phyloP scores from a whole-genome alignment of 148 eudicot species.

The Pouteria glomerata region DNA sequence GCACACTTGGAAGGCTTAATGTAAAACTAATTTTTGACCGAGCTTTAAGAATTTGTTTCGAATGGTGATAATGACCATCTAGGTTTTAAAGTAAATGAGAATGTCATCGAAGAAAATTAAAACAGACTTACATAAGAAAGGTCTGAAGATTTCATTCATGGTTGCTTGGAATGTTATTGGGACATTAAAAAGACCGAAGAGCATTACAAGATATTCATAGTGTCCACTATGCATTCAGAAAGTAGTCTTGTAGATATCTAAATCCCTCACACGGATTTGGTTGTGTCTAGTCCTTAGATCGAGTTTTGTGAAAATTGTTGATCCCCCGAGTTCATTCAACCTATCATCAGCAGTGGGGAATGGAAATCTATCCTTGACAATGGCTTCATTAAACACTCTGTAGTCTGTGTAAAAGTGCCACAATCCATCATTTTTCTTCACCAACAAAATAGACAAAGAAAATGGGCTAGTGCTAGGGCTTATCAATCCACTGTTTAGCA shows the following conservation, averaged over 20 bases:
- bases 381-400: not conserved
- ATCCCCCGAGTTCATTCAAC: not conserved
- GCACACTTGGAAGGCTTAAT: not conserved
- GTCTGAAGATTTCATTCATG: not conserved
- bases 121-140: not conserved
- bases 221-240: too few relatives aligned
- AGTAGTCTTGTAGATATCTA: too few relatives aligned
- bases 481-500: too few relatives aligned
- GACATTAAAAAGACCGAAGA: too few relatives aligned
- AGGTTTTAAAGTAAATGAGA: not conserved
- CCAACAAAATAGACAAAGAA: not conserved
- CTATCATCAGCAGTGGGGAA: not conserved
- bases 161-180: not conserved
- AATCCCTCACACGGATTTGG: not conserved
- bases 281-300: not conserved
- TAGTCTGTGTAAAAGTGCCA: not conserved
- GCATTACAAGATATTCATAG: too few relatives aligned
- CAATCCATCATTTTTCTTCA: not conserved
- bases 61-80: too few relatives aligned
- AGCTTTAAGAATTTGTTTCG: too few relatives aligned
- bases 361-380: not conserved
- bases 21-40: too few relatives aligned
- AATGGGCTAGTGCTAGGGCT: too few relatives aligned
- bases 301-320: not conserved
- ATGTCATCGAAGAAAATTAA: not conserved